Conservation (phyloP, 2,329 filamentous ascomycete genomes). For the Hypocrella siamensis region DNA sequence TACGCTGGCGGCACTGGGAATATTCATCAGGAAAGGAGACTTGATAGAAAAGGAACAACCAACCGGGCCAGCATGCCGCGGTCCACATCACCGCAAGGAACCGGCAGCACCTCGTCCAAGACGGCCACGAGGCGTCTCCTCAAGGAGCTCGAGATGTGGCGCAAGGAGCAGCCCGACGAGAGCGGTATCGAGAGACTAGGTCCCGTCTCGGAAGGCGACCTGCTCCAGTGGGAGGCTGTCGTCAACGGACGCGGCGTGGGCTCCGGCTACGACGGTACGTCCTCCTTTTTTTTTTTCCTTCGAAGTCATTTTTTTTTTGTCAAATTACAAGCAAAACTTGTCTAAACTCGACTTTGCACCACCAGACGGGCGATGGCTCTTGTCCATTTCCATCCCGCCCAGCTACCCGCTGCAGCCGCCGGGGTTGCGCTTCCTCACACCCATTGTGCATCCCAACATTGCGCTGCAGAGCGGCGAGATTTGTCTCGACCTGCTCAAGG, state of each 20-base stretch:
- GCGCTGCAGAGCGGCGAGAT: slow-evolving; percentile 65
- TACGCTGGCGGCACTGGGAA: too few species aligned
- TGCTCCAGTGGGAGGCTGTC: slow-evolving; percentile 43
- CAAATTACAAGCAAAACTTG: too few species aligned
- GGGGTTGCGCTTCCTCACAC: slow-evolving; percentile 64
- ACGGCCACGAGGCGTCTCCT: slow-evolving; percentile 40
- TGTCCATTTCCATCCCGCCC: slow-evolving; percentile 59
- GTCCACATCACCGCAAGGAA: neutral
- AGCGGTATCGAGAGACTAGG: slow-evolving; percentile 43
- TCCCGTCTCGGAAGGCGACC: slow-evolving; percentile 34
- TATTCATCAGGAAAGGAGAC: too few species aligned
- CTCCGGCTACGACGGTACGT: slow-evolving; percentile 38
- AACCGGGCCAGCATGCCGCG: slow-evolving; percentile 5
- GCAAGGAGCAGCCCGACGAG: slow-evolving; percentile 30
- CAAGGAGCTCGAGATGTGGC: slow-evolving; percentile 40
- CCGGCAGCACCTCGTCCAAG: too few species aligned
- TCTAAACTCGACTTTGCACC: neutral
- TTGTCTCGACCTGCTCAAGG: slow-evolving; percentile 73
- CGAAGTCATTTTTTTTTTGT: neutral
- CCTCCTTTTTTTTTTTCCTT: neutral
- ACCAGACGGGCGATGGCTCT: slow-evolving; percentile 62
- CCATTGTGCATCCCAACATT: slow-evolving; percentile 73
- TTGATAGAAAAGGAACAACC: too few species aligned
- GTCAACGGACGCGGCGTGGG: slow-evolving; percentile 42
- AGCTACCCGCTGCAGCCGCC: slow-evolving; percentile 71